Conservation (phyloP, 2,329 filamentous ascomycete genomes). For the Westerdykella aurantiaca region DNA sequence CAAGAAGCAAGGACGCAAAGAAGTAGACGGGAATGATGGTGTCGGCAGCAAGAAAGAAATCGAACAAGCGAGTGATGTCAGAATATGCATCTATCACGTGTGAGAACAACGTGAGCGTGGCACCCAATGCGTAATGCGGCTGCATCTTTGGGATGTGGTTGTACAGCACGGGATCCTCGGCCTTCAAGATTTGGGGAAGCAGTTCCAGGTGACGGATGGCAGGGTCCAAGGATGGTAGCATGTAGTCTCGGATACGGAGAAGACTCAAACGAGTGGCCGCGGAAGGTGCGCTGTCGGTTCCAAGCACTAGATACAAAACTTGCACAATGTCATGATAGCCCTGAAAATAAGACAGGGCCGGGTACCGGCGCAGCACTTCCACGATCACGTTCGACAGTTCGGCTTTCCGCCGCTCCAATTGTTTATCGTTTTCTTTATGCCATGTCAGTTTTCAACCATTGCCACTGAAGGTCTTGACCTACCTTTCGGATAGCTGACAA, state of each 20-base stretch:
- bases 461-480: conserved; percentile 23
- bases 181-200: conserved; percentile 72
- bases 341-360: conserved; percentile 91
- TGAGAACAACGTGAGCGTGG: conserved; percentile 90
- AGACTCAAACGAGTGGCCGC: conserved; percentile 77
- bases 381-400: conserved; percentile 77
- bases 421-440: conserved; percentile 62
- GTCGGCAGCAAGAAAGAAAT: conserved; percentile 80
- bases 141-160: conserved; percentile 70
- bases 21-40: conserved; percentile 88
- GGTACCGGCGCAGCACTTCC: conserved; percentile 71
- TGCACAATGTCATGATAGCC: conserved; percentile 98
- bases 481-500: conserved; percentile 91
- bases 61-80: conserved; percentile 85
- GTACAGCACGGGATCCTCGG: conserved; percentile 65
- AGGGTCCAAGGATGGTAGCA: conserved; percentile 81
- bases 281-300: conserved; percentile 52
- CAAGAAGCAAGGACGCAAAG: conserved; percentile 70
- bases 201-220: conserved; percentile 81
- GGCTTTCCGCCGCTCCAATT: conserved; percentile 64
- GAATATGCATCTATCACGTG: conserved; percentile 89
- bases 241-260: conserved; percentile 91
- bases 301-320: conserved; percentile 83
- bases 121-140: conserved; percentile 90
- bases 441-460: conserved; percentile 8